Base-by-base conservation (phyloP, 176 grass and related monocot genomes). In the Areca catechu region DNA sequence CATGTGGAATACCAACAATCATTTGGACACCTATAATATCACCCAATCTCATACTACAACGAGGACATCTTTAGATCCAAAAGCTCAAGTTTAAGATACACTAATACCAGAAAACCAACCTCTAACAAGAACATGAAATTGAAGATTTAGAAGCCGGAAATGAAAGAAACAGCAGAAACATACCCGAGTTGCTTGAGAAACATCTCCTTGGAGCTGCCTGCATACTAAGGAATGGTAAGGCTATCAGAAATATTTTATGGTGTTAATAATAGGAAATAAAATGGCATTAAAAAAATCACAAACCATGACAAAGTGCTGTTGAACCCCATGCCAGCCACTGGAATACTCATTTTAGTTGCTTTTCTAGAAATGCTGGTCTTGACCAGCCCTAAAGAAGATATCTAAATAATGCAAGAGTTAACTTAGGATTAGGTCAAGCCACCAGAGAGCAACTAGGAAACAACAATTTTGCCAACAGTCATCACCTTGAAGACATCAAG, bases 161-260 rank as follows among this genome's bases (percentile, higher is more conserved):
- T 58, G 47, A 73, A 57, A 56, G 52, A 79, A 17, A 69, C 24
- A 67, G 50, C 49, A 59, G 50, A 16, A 16, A 65, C 49, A 28
- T 85, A 96, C 91, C 91, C 68, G 83, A 76, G 68, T 50, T 71
- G 63, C 66, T 82, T 79, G 91, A 85, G 50, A 96, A 90, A 71
- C 51, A 24, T 29, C 91, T 77, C 57, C 72, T 73, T 24, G 67
- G 65, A 69, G 22, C 67, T 66, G 62, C 55, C 34, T 62, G 62
- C 30, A 59, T 21, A 48, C 37, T 57, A 30, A 58, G 16, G 19
- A 49, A 22, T 18, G 22, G 16, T 48, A 57, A 53, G 14, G 34
- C 2, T 43, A 43, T 43, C 1, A 43, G 34, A 23, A 17, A 14
- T 21, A 17, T 20, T 50, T 18, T 25, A 51, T 19, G 28, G 54